These are phyloP conservation scores for Calonectria pauciramosa DNA, from an alignment of 2,329 filamentous ascomycete genomes.

Conservation along the genomic window DNA sequence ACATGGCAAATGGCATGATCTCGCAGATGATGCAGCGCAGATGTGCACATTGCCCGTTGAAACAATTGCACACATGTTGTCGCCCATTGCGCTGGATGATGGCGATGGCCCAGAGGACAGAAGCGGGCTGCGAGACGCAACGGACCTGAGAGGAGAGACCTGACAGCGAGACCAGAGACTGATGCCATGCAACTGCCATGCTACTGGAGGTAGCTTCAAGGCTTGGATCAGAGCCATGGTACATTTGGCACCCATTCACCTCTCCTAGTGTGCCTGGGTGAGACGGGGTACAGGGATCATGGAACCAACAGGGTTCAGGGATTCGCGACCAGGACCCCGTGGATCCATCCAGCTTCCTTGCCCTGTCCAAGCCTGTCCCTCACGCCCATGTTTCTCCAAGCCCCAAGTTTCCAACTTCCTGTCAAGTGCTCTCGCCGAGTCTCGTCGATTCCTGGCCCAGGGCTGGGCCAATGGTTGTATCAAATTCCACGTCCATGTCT, in stretches of 20 bases:
- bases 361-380: constrained; percentile 22
- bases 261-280: constrained; percentile 24
- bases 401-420: constrained; percentile 12
- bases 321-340: constrained; percentile 32
- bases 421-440: constrained; percentile 16
- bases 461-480: constrained; percentile 16
- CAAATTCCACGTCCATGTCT: constrained; percentile 11
- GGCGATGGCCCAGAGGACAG: neutral
- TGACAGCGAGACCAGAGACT: neutral
- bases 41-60: neutral
- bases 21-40: neutral
- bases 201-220: constrained; percentile 5
- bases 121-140: neutral
- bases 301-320: constrained; percentile 25
- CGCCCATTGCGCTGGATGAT: neutral
- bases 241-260: constrained; percentile 18
- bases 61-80: neutral
- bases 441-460: constrained; percentile 8
- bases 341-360: constrained; percentile 29
- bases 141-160: constrained; percentile 1
- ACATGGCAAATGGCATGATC: constrained; percentile 19
- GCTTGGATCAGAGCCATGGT: constrained; percentile 21
- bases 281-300: constrained; percentile 29
- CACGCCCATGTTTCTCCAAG: constrained; percentile 2
- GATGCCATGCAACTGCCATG: constrained; percentile 13